Conservation (phyloP, 106 monocot species). For the Dendrobium huoshanense region DNA sequence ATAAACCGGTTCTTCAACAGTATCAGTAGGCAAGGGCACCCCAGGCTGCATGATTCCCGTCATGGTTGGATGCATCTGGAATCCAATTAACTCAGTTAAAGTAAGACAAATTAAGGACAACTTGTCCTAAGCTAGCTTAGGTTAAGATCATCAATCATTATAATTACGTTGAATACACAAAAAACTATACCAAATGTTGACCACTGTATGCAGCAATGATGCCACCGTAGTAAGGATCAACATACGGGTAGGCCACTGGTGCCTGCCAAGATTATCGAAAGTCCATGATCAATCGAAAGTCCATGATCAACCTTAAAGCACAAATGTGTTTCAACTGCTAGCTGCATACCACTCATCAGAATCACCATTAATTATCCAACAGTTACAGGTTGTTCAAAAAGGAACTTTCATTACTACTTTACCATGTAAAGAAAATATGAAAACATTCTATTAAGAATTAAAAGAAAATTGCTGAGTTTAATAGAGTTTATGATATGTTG, state of each 20-base stretch:
- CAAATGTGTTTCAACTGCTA: not conserved
- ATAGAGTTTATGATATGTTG: no score
- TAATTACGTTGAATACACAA: not conserved
- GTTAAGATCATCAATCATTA: not conserved
- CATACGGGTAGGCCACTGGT: slow-evolving; percentile 35
- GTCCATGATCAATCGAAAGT: slow-evolving; percentile 1
- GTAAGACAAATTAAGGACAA: not conserved
- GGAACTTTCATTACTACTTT: not conserved
- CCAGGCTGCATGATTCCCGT: slow-evolving; percentile 38
- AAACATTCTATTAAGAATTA: no score
- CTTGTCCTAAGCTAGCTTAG: not conserved
- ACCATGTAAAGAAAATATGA: not conserved
- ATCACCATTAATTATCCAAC: slow-evolving; percentile 1
- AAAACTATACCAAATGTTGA: slow-evolving; percentile 34
- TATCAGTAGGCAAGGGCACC: slow-evolving; percentile 47
- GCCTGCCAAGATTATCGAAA: slow-evolving; percentile 33
- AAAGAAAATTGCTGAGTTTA: no score
- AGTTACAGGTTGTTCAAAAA: not conserved
- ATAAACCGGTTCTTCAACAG: slow-evolving; percentile 57
- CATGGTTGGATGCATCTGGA: slow-evolving; percentile 46
- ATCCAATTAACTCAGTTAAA: not conserved
- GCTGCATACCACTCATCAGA: not conserved
- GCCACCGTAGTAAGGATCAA: slow-evolving; percentile 52
- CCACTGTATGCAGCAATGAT: slow-evolving; percentile 44
- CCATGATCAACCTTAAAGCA: not conserved